Percentiles rank a stretch among this genome's conserved stretches.
These are phyloP conservation scores for Citrus trifoliata DNA, from an alignment of 345 rosid species.

Conservation along the genomic window DNA sequence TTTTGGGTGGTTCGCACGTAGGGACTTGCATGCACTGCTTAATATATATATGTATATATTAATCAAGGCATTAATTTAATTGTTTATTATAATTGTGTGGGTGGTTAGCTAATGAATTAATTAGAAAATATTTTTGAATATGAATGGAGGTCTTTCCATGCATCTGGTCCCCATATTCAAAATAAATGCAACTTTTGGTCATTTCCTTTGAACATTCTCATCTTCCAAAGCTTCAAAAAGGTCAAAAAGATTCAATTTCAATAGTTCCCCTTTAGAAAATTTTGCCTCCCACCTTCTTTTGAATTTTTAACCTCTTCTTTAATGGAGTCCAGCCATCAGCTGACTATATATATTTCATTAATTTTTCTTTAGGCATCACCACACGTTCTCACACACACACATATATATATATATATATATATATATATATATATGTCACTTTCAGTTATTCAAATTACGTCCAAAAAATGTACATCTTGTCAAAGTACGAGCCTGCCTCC, in stretches of 20 bases:
- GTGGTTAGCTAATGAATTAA: neutral
- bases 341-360: neutral
- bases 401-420: too few relatives aligned
- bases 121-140: neutral
- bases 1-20: neutral
- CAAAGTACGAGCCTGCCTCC: too few relatives aligned
- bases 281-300: conserved; percentile 22
- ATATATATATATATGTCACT: neutral
- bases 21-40: too few relatives aligned
- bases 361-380: neutral
- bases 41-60: too few relatives aligned
- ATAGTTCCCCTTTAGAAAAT: conserved; percentile 1
- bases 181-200: conserved; percentile 20
- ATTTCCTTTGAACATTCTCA: conserved; percentile 6
- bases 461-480: too few relatives aligned
- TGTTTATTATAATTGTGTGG: neutral
- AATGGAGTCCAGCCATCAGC: neutral
- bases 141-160: neutral
- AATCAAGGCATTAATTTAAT: too few relatives aligned
- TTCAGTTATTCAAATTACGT: neutral
- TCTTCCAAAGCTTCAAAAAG: conserved; percentile 19
- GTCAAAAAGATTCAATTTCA: conserved; percentile 31
- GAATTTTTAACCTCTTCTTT: conserved; percentile 7
- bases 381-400: too few relatives aligned
- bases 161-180: neutral